phyloP scores from a whole-genome alignment of 495 filamentous ascomycete genomes.

The Penicillium argentinense region DNA sequence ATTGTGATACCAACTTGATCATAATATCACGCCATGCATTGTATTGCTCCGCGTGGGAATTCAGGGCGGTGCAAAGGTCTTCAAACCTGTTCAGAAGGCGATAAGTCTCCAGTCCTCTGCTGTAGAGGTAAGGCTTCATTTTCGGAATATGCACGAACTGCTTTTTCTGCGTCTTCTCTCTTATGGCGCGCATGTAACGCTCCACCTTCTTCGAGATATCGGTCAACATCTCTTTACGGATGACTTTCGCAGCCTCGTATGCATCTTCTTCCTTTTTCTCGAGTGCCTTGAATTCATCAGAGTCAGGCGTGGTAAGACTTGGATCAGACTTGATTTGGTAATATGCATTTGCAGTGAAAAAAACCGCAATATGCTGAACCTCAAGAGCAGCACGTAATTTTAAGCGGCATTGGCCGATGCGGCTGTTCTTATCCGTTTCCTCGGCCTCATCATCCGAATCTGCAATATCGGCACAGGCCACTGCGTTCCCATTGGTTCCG shows the following conservation, averaged over 20 bases:
- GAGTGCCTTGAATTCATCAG: constrained; percentile 61
- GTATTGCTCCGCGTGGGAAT: constrained; percentile 67
- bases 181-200: constrained; percentile 41
- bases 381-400: constrained; percentile 72
- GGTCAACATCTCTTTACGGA: constrained; percentile 72
- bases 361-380: constrained; percentile 76
- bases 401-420: constrained; percentile 59
- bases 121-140: constrained; percentile 48
- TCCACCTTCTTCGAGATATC: constrained; percentile 53
- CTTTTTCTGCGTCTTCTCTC: constrained; percentile 44
- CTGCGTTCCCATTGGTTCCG: constrained; percentile 5
- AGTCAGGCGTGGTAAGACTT: constrained; percentile 58
- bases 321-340: constrained; percentile 77
- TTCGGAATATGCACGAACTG: constrained; percentile 64
- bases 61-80: constrained; percentile 54
- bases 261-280: constrained; percentile 67
- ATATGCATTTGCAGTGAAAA: constrained; percentile 80
- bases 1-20: constrained; percentile 64
- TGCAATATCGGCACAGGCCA: neutral
- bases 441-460: constrained; percentile 45
- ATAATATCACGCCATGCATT: constrained; percentile 72
- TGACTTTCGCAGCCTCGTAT: constrained; percentile 73
- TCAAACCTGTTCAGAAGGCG: constrained; percentile 56
- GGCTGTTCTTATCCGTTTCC: constrained; percentile 46
- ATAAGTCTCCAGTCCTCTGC: constrained; percentile 62